phyloP scores from a whole-genome alignment of 2,329 filamentous ascomycete species.

The Bertia moriformis region DNA sequence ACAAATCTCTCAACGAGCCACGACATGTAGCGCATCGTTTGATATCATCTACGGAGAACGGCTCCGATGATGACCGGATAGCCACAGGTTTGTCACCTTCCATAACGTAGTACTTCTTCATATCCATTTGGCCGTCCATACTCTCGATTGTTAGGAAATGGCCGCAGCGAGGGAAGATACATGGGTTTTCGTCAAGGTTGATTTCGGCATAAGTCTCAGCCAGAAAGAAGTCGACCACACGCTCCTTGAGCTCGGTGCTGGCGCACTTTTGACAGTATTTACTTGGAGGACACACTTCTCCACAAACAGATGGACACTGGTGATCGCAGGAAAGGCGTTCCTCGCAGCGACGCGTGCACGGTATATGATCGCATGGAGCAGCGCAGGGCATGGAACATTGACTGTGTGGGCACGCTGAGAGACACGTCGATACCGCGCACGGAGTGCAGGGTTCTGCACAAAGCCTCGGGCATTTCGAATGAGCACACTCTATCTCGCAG shows the following conservation, averaged over 20 bases:
- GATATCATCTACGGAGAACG: constrained; percentile 30
- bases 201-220: constrained; percentile 38
- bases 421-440: constrained; percentile 38
- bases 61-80: constrained; percentile 19
- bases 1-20: neutral
- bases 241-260: constrained; percentile 22
- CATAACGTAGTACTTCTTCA: constrained; percentile 31
- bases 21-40: neutral
- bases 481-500: constrained; percentile 41
- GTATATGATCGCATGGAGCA: constrained; percentile 52
- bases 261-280: constrained; percentile 43
- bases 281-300: constrained; percentile 39
- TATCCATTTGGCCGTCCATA: constrained; percentile 45
- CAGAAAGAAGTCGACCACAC: constrained; percentile 39
- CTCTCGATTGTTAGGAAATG: constrained; percentile 45
- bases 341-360: constrained; percentile 45
- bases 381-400: constrained; percentile 35
- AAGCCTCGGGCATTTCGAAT: constrained; percentile 35
- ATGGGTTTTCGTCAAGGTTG: constrained; percentile 42
- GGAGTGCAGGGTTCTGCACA: constrained; percentile 48
- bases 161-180: constrained; percentile 46
- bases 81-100: constrained; percentile 14
- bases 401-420: constrained; percentile 37
- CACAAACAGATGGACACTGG: constrained; percentile 50
- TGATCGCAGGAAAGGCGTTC: constrained; percentile 41